These are phyloP conservation scores for Plasmodium knowlesi DNA, from an alignment of 169 alveolate genomes.

Conservation along the genomic window DNA sequence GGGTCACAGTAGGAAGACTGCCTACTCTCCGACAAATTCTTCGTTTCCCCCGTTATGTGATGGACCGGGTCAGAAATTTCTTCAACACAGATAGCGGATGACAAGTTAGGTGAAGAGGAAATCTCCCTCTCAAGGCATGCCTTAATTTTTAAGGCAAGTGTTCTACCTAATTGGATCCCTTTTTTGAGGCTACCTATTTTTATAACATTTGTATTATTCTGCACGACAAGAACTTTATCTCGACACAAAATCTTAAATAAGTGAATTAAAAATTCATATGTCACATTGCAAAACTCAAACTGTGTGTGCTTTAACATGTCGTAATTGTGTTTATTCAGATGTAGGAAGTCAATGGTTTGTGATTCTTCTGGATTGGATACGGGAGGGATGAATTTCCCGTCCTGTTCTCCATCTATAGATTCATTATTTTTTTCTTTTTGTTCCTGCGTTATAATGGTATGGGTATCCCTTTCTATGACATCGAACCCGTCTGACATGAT, in stretches of 20 bases:
- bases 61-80: neutral
- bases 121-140: neutral
- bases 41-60: neutral
- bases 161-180: neutral
- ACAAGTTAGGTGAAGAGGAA: neutral
- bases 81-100: neutral
- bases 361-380: neutral
- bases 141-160: neutral
- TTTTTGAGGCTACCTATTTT: neutral
- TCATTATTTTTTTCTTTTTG: neutral
- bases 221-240: constrained; percentile 26
- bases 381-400: neutral
- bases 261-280: constrained; percentile 13
- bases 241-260: constrained; percentile 16
- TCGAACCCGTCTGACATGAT: neutral
- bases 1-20: neutral
- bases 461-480: neutral
- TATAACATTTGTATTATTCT: constrained; percentile 29
- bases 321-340: constrained; percentile 18
- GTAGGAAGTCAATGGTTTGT: neutral
- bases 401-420: neutral
- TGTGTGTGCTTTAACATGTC: constrained; percentile 11
- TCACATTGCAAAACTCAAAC: constrained; percentile 12
- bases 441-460: neutral
- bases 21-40: neutral